phyloP scores from a whole-genome alignment of 345 rosid genomes.

The Citrus medica region DNA sequence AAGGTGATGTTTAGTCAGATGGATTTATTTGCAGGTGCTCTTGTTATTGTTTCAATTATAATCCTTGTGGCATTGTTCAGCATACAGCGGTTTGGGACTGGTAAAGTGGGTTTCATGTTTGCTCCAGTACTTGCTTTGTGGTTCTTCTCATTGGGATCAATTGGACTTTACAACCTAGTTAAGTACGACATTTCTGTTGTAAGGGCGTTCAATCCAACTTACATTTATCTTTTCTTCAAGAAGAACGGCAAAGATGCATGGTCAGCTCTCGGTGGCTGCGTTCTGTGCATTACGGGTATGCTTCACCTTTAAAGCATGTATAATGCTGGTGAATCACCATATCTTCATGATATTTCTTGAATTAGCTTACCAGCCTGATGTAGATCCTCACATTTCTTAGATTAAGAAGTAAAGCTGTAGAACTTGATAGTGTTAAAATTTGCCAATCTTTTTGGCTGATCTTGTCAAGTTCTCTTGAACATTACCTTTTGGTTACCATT shows the following conservation, averaged over 20 bases:
- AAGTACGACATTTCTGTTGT: constrained; percentile 60
- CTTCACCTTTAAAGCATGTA: constrained; percentile 9
- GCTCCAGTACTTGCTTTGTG: constrained; percentile 83
- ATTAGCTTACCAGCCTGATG: background rate
- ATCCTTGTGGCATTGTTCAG: constrained; percentile 76
- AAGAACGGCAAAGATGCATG: constrained; percentile 74
- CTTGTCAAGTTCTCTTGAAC: background rate
- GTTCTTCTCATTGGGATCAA: constrained; percentile 86
- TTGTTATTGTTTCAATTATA: constrained; percentile 61
- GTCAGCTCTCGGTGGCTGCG: constrained; percentile 97
- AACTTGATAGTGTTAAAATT: background rate
- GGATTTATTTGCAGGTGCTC: constrained; percentile 53
- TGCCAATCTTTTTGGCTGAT: background rate
- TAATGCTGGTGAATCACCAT: background rate
- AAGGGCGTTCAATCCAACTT: constrained; percentile 81
- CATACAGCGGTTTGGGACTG: constrained; percentile 87
- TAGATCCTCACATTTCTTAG: constrained; percentile 3
- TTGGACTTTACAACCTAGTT: constrained; percentile 77
- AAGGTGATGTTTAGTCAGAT: constrained; percentile 1
- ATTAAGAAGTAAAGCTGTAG: background rate
- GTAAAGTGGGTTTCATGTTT: constrained; percentile 87
- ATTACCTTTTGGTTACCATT: background rate
- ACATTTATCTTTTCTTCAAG: constrained; percentile 72
- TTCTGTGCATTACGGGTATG: constrained; percentile 89
- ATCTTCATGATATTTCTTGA: background rate